Percentiles rank a stretch among this genome's conserved stretches.
These are phyloP conservation scores for Colletotrichum endophyticum DNA, from an alignment of 2,329 filamentous ascomycete species.

Conservation along the genomic window DNA sequence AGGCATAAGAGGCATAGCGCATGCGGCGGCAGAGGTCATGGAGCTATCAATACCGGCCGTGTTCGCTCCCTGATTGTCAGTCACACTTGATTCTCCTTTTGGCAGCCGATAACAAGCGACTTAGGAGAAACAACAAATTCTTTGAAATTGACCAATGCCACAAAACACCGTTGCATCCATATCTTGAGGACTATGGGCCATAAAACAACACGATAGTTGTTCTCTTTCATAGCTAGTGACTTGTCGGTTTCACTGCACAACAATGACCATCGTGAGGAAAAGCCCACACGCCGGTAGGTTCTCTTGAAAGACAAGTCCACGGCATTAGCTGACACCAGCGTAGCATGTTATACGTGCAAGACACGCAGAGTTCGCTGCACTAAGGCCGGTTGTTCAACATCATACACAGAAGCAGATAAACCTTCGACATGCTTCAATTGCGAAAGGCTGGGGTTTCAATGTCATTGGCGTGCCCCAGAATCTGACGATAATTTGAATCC, in stretches of 20 bases:
- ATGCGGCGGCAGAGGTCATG: neutral
- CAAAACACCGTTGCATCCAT: neutral
- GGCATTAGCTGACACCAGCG: neutral
- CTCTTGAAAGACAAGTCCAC: neutral
- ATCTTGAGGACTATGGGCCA: neutral
- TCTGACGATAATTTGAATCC: fast-evolving
- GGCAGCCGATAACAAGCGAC: neutral
- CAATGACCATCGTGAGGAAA: neutral
- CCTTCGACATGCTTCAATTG: neutral
- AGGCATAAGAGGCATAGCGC: neutral
- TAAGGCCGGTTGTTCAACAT: neutral
- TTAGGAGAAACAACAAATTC: neutral
- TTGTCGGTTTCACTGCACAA: neutral
- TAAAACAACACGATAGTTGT: fast-evolving
- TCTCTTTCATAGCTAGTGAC: neutral
- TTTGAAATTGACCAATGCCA: neutral
- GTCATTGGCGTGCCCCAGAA: neutral
- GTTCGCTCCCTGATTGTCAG: neutral
- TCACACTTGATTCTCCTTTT: neutral
- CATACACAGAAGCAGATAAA: neutral
- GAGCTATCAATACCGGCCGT: neutral
- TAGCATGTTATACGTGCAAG: neutral
- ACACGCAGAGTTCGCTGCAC: neutral
- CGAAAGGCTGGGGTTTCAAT: neutral
- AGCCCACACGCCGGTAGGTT: neutral